Evolutionary conservation across 2,329 filamentous ascomycete genomes (phyloP).

Genomic region (Mycogone perniciosa): DNA sequence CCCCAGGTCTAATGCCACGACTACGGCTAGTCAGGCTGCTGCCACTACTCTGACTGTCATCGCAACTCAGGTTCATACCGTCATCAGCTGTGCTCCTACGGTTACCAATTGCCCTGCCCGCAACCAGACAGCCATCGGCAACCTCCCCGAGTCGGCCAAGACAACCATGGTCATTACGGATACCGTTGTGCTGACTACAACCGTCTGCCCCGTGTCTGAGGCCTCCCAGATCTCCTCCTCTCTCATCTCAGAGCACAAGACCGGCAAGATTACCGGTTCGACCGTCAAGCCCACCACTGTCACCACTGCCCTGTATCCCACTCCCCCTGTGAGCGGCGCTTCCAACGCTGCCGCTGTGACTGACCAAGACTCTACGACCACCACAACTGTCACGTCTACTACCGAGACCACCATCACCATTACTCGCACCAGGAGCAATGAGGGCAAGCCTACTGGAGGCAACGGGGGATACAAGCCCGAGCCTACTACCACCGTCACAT

Average conservation of each 20-base stretch:
- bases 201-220: slow-evolving; percentile 41
- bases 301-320: slow-evolving; percentile 17
- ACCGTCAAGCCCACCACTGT: slow-evolving; percentile 29
- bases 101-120: slow-evolving; percentile 49
- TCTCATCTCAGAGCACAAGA: slow-evolving; percentile 29
- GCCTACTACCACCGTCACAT: slow-evolving; percentile 32
- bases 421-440: slow-evolving; percentile 16
- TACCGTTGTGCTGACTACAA: slow-evolving; percentile 34
- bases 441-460: slow-evolving; percentile 9
- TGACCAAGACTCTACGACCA: slow-evolving; percentile 28
- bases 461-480: slow-evolving; percentile 16
- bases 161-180: slow-evolving; percentile 31
- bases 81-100: slow-evolving; percentile 52
- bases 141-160: slow-evolving; percentile 31
- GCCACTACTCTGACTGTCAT: slow-evolving; percentile 43
- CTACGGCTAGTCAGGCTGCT: slow-evolving; percentile 13
- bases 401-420: slow-evolving; percentile 33
- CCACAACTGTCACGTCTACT: slow-evolving; percentile 39
- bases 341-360: slow-evolving; percentile 11
- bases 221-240: slow-evolving; percentile 35
- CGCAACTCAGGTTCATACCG: slow-evolving; percentile 49
- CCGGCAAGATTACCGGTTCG: slow-evolving; percentile 32
- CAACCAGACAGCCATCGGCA: slow-evolving; percentile 26
- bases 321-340: slow-evolving; percentile 16
- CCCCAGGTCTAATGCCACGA: slow-evolving; percentile 21